phyloP scores from a whole-genome alignment of 1,284 basidiomycete species.

The Stygiomarasmius scandens region DNA sequence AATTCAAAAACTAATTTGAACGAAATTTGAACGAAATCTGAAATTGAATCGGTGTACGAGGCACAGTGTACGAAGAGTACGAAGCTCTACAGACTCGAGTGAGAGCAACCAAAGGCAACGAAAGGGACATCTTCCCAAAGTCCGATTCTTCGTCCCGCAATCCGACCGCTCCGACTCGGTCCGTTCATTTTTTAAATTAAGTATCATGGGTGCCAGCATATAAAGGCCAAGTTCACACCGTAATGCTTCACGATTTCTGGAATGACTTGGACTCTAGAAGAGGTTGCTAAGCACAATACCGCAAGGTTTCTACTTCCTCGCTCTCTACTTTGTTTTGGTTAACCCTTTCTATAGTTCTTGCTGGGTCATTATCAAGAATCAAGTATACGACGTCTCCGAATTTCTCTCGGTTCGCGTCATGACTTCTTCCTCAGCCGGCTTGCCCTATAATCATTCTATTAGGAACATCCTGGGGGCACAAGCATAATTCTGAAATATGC shows the following conservation, averaged over 20 bases:
- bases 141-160: neutral
- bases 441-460: conserved; percentile 14
- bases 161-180: neutral
- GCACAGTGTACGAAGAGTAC: no score
- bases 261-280: conserved; percentile 30
- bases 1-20: no score
- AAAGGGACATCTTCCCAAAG: neutral
- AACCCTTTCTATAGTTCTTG: conserved; percentile 10
- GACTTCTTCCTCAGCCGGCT: conserved; percentile 1
- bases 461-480: conserved; percentile 85
- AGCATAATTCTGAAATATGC: conserved; percentile 80
- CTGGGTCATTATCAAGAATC: conserved; percentile 84
- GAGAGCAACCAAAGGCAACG: no score
- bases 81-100: no score
- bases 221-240: no score
- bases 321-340: neutral
- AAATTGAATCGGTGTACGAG: no score
- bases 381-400: conserved; percentile 84
- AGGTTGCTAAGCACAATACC: conserved; percentile 58
- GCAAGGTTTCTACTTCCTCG: conserved; percentile 38
- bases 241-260: neutral
- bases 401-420: conserved; percentile 63
- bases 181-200: neutral
- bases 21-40: no score
- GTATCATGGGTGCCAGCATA: neutral